Evolutionary conservation across 129 eudicot species (phyloP).

Genomic region (Artemisia annua): DNA sequence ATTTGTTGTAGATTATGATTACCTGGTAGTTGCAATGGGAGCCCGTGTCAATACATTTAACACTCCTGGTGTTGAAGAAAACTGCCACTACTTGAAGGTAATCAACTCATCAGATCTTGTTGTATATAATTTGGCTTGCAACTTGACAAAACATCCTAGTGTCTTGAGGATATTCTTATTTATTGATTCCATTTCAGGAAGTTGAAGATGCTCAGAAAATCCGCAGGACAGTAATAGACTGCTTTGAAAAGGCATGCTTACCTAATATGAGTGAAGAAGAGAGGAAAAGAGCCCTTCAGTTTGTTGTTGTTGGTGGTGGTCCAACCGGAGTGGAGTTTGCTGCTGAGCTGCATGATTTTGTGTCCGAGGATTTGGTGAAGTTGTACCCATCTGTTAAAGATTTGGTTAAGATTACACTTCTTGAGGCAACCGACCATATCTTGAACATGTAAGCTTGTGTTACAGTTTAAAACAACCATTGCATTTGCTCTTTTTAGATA

Average conservation of each 20-base stretch:
- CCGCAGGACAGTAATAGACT: slow-evolving; percentile 63
- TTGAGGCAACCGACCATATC: slow-evolving; percentile 86
- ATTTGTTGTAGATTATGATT: slow-evolving; percentile 76
- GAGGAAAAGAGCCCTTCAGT: slow-evolving; percentile 63
- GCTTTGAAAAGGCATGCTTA: slow-evolving; percentile 80
- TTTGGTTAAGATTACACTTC: slow-evolving; percentile 72
- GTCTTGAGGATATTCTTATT: background rate
- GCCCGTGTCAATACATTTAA: slow-evolving; percentile 76
- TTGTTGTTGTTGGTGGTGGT: slow-evolving; percentile 93
- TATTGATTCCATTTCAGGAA: slow-evolving; percentile 47
- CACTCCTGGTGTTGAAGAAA: slow-evolving; percentile 83
- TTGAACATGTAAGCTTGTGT: slow-evolving; percentile 64
- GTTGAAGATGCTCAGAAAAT: slow-evolving; percentile 85
- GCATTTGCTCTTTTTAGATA: background rate
- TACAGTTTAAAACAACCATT: slow-evolving; percentile 1
- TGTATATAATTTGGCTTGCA: background rate
- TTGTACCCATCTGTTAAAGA: slow-evolving; percentile 72
- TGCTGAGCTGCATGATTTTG: slow-evolving; percentile 88
- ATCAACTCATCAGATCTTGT: background rate
- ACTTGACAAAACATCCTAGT: background rate
- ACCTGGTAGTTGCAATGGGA: slow-evolving; percentile 69
- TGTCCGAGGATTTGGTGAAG: slow-evolving; percentile 73
- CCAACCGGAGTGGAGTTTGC: slow-evolving; percentile 96
- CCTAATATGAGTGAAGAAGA: slow-evolving; percentile 80
- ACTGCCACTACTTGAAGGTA: slow-evolving; percentile 80